Conservation (phyloP, 345 rosid species). For the Cardiospermum halicacabum region DNA sequence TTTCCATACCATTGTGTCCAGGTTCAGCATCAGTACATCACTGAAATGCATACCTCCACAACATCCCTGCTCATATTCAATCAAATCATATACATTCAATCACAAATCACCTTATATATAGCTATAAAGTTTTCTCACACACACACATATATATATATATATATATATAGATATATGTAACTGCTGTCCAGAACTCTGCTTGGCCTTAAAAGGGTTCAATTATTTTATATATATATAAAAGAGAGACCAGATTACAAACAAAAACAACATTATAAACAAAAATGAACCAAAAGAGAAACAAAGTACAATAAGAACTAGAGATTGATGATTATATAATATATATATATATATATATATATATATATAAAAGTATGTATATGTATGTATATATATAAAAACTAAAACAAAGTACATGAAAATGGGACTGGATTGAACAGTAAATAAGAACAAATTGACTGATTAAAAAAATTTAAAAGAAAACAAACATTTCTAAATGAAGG, state of each 20-base stretch:
- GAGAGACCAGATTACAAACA: neutral
- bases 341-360: no score
- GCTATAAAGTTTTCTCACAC: no score
- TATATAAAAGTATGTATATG: no score
- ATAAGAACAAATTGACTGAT: neutral
- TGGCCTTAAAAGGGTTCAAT: no score
- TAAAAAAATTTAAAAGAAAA: neutral
- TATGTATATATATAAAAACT: no score
- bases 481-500: slow-evolving; percentile 27
- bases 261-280: neutral
- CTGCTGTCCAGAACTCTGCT: no score
- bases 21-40: slow-evolving; percentile 55
- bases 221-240: no score
- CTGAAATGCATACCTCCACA: slow-evolving; percentile 70
- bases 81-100: neutral
- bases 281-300: neutral
- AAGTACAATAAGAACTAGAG: neutral
- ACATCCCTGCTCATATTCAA: slow-evolving; percentile 46
- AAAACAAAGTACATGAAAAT: neutral
- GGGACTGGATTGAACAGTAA: neutral
- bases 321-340: no score
- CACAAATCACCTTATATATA: no score
- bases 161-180: no score
- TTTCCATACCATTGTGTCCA: slow-evolving; percentile 49
- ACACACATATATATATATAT: no score